Evolutionary conservation across 495 filamentous ascomycete genomes (phyloP).

Genomic region (Cryomyces minteri): DNA sequence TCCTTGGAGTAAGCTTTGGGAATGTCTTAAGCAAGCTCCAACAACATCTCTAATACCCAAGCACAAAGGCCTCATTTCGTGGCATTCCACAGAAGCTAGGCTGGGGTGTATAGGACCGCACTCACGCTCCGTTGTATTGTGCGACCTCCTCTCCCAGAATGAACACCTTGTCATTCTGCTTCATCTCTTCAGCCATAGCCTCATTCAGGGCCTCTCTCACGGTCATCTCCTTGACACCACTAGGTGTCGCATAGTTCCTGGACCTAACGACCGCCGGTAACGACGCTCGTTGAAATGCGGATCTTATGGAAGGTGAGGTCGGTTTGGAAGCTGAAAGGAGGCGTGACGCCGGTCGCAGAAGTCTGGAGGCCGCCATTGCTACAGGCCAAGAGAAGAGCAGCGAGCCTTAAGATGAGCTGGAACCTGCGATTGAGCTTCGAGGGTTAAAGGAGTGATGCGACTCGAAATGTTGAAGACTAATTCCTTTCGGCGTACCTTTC

Average conservation of each 20-base stretch:
- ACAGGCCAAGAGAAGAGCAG: neutral
- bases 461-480: no score
- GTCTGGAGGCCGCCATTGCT: slow-evolving; percentile 45
- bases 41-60: neutral
- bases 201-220: slow-evolving; percentile 96
- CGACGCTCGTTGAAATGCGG: slow-evolving; percentile 28
- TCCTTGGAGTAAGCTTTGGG: neutral
- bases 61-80: no score
- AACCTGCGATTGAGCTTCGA: no score
- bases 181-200: slow-evolving; percentile 92
- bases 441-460: no score
- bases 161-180: slow-evolving; percentile 85
- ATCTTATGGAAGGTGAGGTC: slow-evolving; percentile 28
- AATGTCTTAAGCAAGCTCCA: neutral
- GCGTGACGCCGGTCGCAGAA: slow-evolving; percentile 65
- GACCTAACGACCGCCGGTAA: slow-evolving; percentile 24
- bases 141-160: slow-evolving; percentile 94
- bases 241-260: slow-evolving; percentile 21
- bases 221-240: slow-evolving; percentile 75
- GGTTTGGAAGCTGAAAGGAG: slow-evolving; percentile 46
- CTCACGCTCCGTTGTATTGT: slow-evolving; percentile 93
- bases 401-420: no score
- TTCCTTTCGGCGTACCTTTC: no score
- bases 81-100: neutral
- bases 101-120: slow-evolving; percentile 1